Percentiles rank a stretch among this genome's conserved stretches.
These are phyloP conservation scores for Geotrichum reessii DNA, from an alignment of 1,139 yeast species.

Conservation along the genomic window DNA sequence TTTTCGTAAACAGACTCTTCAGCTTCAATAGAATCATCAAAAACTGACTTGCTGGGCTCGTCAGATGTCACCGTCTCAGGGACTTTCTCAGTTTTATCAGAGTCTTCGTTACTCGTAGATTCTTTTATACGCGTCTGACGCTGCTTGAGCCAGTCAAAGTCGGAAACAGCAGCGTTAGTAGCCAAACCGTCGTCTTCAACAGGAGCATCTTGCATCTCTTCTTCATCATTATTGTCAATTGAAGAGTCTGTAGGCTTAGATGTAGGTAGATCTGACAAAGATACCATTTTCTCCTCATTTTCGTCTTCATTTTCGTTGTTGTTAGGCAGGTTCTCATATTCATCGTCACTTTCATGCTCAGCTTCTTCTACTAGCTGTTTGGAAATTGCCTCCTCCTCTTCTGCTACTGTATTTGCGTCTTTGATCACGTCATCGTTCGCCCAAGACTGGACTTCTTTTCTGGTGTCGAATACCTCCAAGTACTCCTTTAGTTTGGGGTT, in stretches of 20 bases:
- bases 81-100: slow-evolving; percentile 21
- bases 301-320: slow-evolving; percentile 26
- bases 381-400: slow-evolving; percentile 12
- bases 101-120: slow-evolving; percentile 32
- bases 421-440: slow-evolving; percentile 61
- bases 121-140: slow-evolving; percentile 72
- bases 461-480: slow-evolving; percentile 76
- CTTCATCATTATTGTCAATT: slow-evolving; percentile 19
- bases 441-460: slow-evolving; percentile 62
- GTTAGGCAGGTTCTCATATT: slow-evolving; percentile 25
- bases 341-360: slow-evolving; percentile 30
- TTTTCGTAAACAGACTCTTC: slow-evolving; percentile 24
- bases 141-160: slow-evolving; percentile 81
- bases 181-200: slow-evolving; percentile 36
- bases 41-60: slow-evolving; percentile 23
- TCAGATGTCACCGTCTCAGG: slow-evolving; percentile 15
- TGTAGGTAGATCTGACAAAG: slow-evolving; percentile 13
- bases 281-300: slow-evolving; percentile 24
- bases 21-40: slow-evolving; percentile 14
- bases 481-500: slow-evolving; percentile 74
- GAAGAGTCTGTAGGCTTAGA: background rate
- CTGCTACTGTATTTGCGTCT: slow-evolving; percentile 28
- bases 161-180: slow-evolving; percentile 56
- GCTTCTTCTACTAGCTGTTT: slow-evolving; percentile 15
- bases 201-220: slow-evolving; percentile 12